Evolutionary conservation across 352 stramenopile genomes (phyloP).

Genomic region (Pythium pectinolyticum): DNA sequence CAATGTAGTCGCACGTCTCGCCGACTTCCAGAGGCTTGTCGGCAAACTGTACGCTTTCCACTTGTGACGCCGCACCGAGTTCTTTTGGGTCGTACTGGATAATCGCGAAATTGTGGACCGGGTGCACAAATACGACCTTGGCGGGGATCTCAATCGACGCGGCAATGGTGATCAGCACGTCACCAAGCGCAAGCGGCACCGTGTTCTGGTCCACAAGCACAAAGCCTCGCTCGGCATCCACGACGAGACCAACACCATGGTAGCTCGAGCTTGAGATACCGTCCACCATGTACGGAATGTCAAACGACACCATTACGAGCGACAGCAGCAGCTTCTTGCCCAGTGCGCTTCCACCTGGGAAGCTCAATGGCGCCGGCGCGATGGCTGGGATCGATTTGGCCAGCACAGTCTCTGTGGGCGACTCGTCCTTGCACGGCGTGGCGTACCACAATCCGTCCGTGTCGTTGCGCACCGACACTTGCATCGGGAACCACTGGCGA

Average conservation of each 20-base stretch:
- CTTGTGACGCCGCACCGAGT: constrained; percentile 60
- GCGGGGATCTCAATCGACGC: constrained; percentile 86
- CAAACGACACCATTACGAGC: constrained; percentile 91
- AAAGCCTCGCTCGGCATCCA: constrained; percentile 80
- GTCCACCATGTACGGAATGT: constrained; percentile 92
- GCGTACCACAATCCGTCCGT: constrained; percentile 71
- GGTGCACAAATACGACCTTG: constrained; percentile 90
- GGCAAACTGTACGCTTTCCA: constrained; percentile 60
- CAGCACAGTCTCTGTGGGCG: constrained; percentile 13
- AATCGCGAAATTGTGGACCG: constrained; percentile 91
- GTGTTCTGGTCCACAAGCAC: constrained; percentile 94
- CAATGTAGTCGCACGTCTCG: constrained; percentile 80
- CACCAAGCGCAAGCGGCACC: constrained; percentile 83
- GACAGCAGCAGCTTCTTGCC: constrained; percentile 76
- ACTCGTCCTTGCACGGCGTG: constrained; percentile 32
- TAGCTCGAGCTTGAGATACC: constrained; percentile 89
- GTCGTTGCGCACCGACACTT: constrained; percentile 76
- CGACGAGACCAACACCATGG: constrained; percentile 86
- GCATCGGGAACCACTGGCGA: constrained; percentile 88
- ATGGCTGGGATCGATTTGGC: constrained; percentile 45
- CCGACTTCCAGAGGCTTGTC: constrained; percentile 70
- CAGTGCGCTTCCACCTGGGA: constrained; percentile 60
- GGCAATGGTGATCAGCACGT: constrained; percentile 87
- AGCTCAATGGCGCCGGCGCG: constrained; percentile 59
- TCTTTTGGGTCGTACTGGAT: constrained; percentile 86